These are phyloP conservation scores for Thozetella sp. DNA, from an alignment of 495 filamentous ascomycete genomes.

Conservation along the genomic window DNA sequence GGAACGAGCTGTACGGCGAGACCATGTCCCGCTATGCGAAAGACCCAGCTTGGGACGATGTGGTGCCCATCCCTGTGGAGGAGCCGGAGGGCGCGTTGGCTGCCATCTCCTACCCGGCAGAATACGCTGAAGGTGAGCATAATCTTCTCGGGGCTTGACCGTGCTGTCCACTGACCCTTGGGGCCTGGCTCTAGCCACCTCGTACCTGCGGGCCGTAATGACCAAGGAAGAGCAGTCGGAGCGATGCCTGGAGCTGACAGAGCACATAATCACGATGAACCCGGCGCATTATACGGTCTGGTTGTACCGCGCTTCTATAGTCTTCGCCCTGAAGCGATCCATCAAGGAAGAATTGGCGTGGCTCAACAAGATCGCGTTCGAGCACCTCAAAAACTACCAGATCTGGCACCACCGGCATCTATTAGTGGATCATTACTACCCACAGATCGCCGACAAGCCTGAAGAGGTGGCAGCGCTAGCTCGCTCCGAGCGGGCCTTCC, in stretches of 20 bases:
- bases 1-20: constrained; percentile 42
- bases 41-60: constrained; percentile 80
- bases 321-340: constrained; percentile 67
- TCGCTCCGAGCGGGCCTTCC: constrained; percentile 68
- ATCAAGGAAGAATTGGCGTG: constrained; percentile 77
- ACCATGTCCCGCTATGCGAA: constrained; percentile 55
- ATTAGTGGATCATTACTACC: constrained; percentile 68
- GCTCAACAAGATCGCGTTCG: constrained; percentile 80
- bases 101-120: constrained; percentile 81
- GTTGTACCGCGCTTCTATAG: constrained; percentile 84
- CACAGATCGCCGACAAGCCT: constrained; percentile 43
- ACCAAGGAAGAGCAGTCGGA: constrained; percentile 79
- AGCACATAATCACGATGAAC: constrained; percentile 88
- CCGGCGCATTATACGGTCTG: constrained; percentile 98
- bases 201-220: constrained; percentile 94
- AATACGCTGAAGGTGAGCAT: constrained; percentile 80
- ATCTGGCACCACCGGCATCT: constrained; percentile 98
- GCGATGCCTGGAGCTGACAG: constrained; percentile 79
- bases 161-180: background rate
- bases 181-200: constrained; percentile 44
- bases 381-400: constrained; percentile 95
- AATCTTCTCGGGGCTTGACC: no score
- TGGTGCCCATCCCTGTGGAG: constrained; percentile 79
- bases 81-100: constrained; percentile 83
- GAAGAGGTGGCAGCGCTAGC: constrained; percentile 33